Evolutionary conservation across 2,329 filamentous ascomycete genomes (phyloP), one percentile per base, ranked within the genome.

Genomic region (Sphaerulina musiva): DNA sequence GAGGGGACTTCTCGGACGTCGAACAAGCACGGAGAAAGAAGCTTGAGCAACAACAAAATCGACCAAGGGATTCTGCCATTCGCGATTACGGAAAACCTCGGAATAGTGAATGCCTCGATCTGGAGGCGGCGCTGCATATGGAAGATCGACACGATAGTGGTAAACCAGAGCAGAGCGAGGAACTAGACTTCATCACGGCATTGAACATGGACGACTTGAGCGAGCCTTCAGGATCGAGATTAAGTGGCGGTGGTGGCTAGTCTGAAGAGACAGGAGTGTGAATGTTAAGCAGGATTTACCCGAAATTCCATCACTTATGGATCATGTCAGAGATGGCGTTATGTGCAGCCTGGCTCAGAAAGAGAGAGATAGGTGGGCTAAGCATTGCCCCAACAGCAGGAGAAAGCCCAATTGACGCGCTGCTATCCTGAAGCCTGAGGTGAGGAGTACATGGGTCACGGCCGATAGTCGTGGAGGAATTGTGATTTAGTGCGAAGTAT

Each of bases 51-150:
- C 17, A 32, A n/a, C 23, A 51, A 38, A 10, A 47, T 38, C 12
- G 39, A 38, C 9, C 38, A 46, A 17, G 53, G 46, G 50, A 51
- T 31, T 47, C 46, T 23, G 39, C 50, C 32, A 29, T 41, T 14
- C 43, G 50, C 6, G 43, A 53, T 11, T 46, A 41, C 26, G 39
- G 48, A 12, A 51, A 51, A n/a, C 23, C 48, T n/a, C 17, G 31
- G 40, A 54, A 51, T 26, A 51, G 52, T 41, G 62, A 61, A 34
- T 47, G 60, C 36, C 45, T 66, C 20, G 64, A 65, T 46, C 52
- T 66, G 10, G 64, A 65, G 51, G 56, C 63, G 4, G 64, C 63
- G 3, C 49, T 66, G 43, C 56, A 59, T 6, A 57, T 61, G 54
- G 56, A 59, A 26, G 40, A 44, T 29, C 41, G 48, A 12, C 40